Evolutionary conservation across 1,284 basidiomycete genomes (phyloP).

Genomic region (Hemileia vastatrix): DNA sequence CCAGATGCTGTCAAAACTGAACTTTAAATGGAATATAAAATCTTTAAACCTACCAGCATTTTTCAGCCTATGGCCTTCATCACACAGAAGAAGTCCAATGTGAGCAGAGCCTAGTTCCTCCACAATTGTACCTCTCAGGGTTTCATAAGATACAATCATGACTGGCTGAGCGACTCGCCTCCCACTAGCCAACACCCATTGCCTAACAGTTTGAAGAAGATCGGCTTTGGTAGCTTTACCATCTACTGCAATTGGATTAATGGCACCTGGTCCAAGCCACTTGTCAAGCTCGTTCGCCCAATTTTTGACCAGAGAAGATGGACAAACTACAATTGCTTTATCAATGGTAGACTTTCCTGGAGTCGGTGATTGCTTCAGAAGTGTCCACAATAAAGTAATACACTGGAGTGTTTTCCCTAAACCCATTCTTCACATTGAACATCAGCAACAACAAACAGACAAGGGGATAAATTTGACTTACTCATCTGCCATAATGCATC

Average conservation of each 20-base stretch:
- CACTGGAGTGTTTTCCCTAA: conserved; percentile 82
- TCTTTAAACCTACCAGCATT: conserved; percentile 65
- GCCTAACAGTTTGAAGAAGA: conserved; percentile 62
- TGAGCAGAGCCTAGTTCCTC: conserved; percentile 65
- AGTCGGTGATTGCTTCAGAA: conserved; percentile 90
- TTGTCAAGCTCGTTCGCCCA: conserved; percentile 98
- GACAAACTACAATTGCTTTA: conserved; percentile 96
- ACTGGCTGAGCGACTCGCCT: conserved; percentile 84
- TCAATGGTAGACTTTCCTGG: conserved; percentile 80
- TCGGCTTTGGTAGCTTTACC: conserved; percentile 79
- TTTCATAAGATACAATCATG: conserved; percentile 99
- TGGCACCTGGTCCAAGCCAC: conserved; percentile 77
- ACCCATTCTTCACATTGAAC: conserved; percentile 14
- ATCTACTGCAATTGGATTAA: conserved; percentile 72
- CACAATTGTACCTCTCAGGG: conserved; percentile 64
- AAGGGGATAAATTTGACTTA: conserved; percentile 59
- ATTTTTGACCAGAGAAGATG: conserved; percentile 90
- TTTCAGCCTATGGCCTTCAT: conserved; percentile 95
- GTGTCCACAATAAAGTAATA: conserved; percentile 88
- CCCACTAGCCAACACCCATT: conserved; percentile 78
- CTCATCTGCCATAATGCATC: conserved; percentile 93
- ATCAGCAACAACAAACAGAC: not conserved
- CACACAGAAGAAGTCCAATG: conserved; percentile 84
- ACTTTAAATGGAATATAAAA: conserved; percentile 1
- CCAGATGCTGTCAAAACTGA: conserved; percentile 57